These are phyloP conservation scores for Coleophoma crateriformis DNA, from an alignment of 2,329 filamentous ascomycete species.

Conservation along the genomic window DNA sequence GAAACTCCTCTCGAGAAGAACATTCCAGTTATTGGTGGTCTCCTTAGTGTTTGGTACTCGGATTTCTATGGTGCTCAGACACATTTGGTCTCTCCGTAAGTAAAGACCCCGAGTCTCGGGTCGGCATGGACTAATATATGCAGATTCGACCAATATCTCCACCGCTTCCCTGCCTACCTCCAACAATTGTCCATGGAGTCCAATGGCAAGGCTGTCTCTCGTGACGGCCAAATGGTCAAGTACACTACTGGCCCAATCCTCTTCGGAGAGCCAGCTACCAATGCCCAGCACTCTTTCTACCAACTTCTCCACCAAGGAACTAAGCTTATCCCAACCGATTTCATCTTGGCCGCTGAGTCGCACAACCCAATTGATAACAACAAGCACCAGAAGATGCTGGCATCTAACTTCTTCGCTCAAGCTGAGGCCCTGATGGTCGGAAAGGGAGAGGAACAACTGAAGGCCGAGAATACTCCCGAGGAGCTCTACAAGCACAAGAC, in stretches of 20 bases:
- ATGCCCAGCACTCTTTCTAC: slow-evolving; percentile 99
- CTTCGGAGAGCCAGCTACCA: slow-evolving; percentile 97
- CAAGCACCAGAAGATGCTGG: slow-evolving; percentile 94
- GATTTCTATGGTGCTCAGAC: slow-evolving; percentile 99
- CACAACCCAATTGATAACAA: slow-evolving; percentile 93
- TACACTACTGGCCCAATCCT: slow-evolving; percentile 96
- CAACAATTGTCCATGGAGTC: slow-evolving; percentile 99
- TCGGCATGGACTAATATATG: slow-evolving; percentile 41
- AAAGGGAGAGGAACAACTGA: slow-evolving; percentile 76
- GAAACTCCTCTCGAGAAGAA: slow-evolving; percentile 88
- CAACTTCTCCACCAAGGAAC: slow-evolving; percentile 98
- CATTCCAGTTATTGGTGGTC: slow-evolving; percentile 86
- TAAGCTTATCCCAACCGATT: slow-evolving; percentile 97
- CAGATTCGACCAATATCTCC: slow-evolving; percentile 96
- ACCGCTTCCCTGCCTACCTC: slow-evolving; percentile 97
- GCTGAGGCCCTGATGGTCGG: slow-evolving; percentile 87
- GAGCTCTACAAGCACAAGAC: slow-evolving; percentile 95
- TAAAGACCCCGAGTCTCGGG: slow-evolving; percentile 14
- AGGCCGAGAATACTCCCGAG: slow-evolving; percentile 66
- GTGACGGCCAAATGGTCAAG: slow-evolving; percentile 84
- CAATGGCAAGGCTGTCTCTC: slow-evolving; percentile 94
- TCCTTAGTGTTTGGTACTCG: slow-evolving; percentile 97
- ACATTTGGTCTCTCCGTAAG: slow-evolving; percentile 89
- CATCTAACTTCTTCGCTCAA: slow-evolving; percentile 87
- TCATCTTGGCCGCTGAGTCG: slow-evolving; percentile 91